Base-by-base conservation (phyloP, 2,329 filamentous ascomycete genomes). In the Fusarium sp. region DNA sequence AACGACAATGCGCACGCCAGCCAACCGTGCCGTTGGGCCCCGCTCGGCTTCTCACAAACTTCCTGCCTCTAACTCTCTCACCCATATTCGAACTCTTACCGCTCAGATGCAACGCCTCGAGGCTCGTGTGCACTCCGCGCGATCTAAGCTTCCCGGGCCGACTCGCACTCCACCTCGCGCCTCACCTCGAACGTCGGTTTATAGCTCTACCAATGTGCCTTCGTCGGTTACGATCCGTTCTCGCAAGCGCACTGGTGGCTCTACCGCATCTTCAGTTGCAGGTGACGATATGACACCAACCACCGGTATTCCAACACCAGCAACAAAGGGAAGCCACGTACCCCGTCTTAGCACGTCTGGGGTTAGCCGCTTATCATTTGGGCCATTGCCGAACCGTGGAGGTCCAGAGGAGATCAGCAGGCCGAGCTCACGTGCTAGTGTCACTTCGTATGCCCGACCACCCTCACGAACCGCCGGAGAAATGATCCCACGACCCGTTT, bases 41-140 rank as follows among this genome's bases (percentile, higher is more conserved):
- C 84, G 88, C n/a, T 82, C 84, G 15, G 78, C 83, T 27, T 83
- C 84, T 22, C 82, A 88, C 75, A 86, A 84, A 68, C 75, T 90
- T 42, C 87, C 89, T 31, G 84, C 86, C 58, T 91, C 86, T 69
- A 90, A 85, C 70, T 98, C 96, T 4, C 89, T 99, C 54, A 93
- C 93, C 73, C 96, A 99, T 80, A 97, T 99, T 78, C 94, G 95
- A 72, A 93, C 92, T 35, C 90, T 99, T 72, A 97, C 97, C 65
- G 95, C 94, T 33, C 96, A 98, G 83, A 98, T 98, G 94, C 94
- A 98, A 82, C 93, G 94, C 74, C 91, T 99, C 68, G 96, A 98
- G 81, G 94, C 96, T 71, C 90, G 96, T 47, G 95, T 99, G 14
- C 94, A 98, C 68, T 94, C 92, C 29, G 96, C 92, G 22, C 91